phyloP scores from a whole-genome alignment of 148 eudicot genomes.

The Chenopodium suecicum region DNA sequence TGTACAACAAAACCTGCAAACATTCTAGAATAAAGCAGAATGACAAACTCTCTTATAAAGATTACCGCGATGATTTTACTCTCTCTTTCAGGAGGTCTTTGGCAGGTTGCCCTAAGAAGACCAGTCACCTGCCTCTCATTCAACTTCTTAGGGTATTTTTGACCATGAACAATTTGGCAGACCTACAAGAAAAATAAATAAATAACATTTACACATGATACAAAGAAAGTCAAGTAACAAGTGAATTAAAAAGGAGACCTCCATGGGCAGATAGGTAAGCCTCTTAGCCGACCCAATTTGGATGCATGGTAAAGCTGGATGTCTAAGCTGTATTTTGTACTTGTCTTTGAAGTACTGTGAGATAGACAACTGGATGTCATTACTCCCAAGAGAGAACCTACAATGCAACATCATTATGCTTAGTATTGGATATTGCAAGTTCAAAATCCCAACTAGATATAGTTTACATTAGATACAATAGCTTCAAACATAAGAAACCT shows the following conservation, averaged over 20 bases:
- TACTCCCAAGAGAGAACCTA: slow-evolving; percentile 45
- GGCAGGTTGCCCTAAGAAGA: slow-evolving; percentile 70
- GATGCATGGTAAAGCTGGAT: slow-evolving; percentile 57
- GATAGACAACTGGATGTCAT: slow-evolving; percentile 36
- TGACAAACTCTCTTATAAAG: background rate
- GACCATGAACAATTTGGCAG: slow-evolving; percentile 55
- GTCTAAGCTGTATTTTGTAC: slow-evolving; percentile 42
- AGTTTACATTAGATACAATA: no score
- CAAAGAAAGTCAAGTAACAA: background rate
- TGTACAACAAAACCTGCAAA: background rate
- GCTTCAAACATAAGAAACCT: no score
- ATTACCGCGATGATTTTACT: slow-evolving; percentile 40
- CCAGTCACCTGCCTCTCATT: slow-evolving; percentile 67
- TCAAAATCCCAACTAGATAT: no score
- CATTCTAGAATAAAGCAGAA: background rate
- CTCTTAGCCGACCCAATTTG: slow-evolving; percentile 53
- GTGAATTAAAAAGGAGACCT: slow-evolving; percentile 43
- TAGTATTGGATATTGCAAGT: no score
- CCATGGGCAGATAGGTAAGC: slow-evolving; percentile 70
- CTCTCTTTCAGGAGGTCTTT: slow-evolving; percentile 66
- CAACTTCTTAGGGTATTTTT: slow-evolving; percentile 58
- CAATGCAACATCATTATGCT: background rate
- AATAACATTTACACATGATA: background rate
- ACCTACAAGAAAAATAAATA: slow-evolving; percentile 28
- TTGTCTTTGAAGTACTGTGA: slow-evolving; percentile 49